Evolutionary conservation across 495 filamentous ascomycete species (phyloP).

Genomic region (Durotheca rogersii): DNA sequence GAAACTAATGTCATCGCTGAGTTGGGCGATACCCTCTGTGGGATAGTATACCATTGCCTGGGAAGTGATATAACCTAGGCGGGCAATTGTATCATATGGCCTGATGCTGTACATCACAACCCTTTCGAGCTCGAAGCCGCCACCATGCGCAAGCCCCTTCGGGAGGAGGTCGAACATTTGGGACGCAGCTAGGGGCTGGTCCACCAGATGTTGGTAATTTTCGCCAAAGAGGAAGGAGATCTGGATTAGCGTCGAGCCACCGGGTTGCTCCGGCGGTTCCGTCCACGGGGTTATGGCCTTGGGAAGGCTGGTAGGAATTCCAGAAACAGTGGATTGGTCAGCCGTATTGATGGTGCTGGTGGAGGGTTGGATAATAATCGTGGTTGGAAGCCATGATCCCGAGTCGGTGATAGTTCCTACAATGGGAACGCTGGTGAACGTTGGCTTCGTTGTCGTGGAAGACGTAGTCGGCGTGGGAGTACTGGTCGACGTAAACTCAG

Average conservation of each 20-base stretch:
- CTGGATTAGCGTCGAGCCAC: slow-evolving; percentile 68
- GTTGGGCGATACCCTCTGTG: slow-evolving; percentile 56
- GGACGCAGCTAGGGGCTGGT: slow-evolving; percentile 64
- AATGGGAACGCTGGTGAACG: slow-evolving; percentile 40
- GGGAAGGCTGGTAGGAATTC: slow-evolving; percentile 65
- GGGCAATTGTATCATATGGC: slow-evolving; percentile 71
- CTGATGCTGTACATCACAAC: slow-evolving; percentile 70
- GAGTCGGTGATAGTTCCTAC: slow-evolving; percentile 45
- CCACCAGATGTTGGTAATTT: slow-evolving; percentile 81
- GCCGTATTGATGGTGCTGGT: slow-evolving; percentile 33
- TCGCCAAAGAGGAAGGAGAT: slow-evolving; percentile 78
- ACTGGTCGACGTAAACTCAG: slow-evolving; percentile 10
- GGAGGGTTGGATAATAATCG: slow-evolving; percentile 43
- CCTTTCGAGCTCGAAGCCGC: slow-evolving; percentile 50
- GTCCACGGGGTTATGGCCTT: slow-evolving; percentile 67
- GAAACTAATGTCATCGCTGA: slow-evolving; percentile 64
- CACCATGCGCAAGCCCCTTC: slow-evolving; percentile 67
- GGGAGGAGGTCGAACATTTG: slow-evolving; percentile 89
- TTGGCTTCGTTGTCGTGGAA: slow-evolving; percentile 20
- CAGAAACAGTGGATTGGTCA: slow-evolving; percentile 35
- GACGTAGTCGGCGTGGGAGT: slow-evolving; percentile 3
- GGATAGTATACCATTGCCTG: slow-evolving; percentile 77
- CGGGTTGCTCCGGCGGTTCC: slow-evolving; percentile 46
- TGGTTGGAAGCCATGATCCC: slow-evolving; percentile 46
- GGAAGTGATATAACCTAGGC: slow-evolving; percentile 79